These are phyloP conservation scores for Pseudozyma pruni DNA, from an alignment of 1,284 basidiomycete genomes.

Conservation along the genomic window DNA sequence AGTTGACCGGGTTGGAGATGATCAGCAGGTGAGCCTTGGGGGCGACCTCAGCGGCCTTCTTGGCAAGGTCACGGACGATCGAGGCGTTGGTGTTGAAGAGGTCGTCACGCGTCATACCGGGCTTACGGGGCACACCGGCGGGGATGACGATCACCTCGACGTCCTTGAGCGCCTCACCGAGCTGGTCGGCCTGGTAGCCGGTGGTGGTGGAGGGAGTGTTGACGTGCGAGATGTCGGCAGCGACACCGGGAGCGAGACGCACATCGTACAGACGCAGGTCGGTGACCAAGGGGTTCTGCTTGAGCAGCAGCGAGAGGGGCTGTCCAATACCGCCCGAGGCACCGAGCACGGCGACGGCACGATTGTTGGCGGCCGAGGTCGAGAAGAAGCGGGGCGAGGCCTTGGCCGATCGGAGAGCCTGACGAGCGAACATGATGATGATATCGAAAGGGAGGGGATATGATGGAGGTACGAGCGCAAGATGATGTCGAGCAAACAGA, in stretches of 20 bases:
- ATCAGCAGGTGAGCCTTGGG: slow-evolving; percentile 92
- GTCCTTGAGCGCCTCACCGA: slow-evolving; percentile 85
- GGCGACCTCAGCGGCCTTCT: slow-evolving; percentile 83
- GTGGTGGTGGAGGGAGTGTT: slow-evolving; percentile 85
- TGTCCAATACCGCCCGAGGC: slow-evolving; percentile 87
- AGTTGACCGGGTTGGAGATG: slow-evolving; percentile 84
- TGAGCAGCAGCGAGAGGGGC: slow-evolving; percentile 82
- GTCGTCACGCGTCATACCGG: slow-evolving; percentile 91
- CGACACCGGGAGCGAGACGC: slow-evolving; percentile 70
- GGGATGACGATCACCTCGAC: slow-evolving; percentile 94
- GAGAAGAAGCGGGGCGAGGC: slow-evolving; percentile 76
- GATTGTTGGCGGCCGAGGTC: slow-evolving; percentile 77
- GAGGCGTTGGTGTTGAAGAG: slow-evolving; percentile 98
- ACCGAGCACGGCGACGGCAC: slow-evolving; percentile 88
- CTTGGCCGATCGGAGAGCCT: slow-evolving; percentile 50
- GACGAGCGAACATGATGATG: slow-evolving; percentile 59
- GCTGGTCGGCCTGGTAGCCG: slow-evolving; percentile 78
- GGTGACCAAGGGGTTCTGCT: slow-evolving; percentile 84
- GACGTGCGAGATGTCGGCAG: slow-evolving; percentile 75
- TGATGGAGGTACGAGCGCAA: slow-evolving; percentile 17
- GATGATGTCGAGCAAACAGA: slow-evolving; percentile 1
- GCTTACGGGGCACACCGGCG: slow-evolving; percentile 76
- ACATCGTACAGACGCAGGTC: slow-evolving; percentile 70
- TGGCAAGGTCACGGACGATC: slow-evolving; percentile 94
- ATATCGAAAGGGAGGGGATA: not conserved